Base-by-base conservation (phyloP, 1,284 basidiomycete genomes). In the Cerrena zonata region DNA sequence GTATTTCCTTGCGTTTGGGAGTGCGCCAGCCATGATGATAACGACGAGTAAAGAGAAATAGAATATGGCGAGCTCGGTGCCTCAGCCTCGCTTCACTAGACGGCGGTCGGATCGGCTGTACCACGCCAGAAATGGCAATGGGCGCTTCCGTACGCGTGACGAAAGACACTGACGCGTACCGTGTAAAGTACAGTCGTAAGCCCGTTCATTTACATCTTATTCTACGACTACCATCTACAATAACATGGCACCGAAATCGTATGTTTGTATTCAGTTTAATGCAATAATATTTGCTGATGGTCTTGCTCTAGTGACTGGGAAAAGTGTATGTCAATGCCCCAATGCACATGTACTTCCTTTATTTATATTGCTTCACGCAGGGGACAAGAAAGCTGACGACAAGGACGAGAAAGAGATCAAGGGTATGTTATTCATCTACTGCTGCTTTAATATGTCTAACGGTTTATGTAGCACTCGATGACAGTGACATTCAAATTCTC, bases 401-500 rank as follows among this genome's bases (percentile, higher is more conserved):
- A 91, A 92, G 69, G 82, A 87, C 48, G 88, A 95, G 65, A 91
- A 93, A 71, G 94, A 95, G 77, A 94, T 94, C 63, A 84, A 91
- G 61, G 86, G 91, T 87, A 60, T 53, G 84, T 75, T n/a, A n/a
- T n/a, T n/a, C n/a, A n/a, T n/a, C n/a, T n/a, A n/a, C n/a, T n/a
- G n/a, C 41, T 45, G 19, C 49, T 27, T 23, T 34, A 34, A 34
- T 7, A 7, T 34, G 7, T 34, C 54, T 61, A 24, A 67, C 21
- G 25, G 12, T 3, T 23, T 54, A 50, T 47, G 37, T 64, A 88
- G 95, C 89, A 47, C 84, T 99, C 56, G 96, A 98, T 66, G 96
- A 98, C 64, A 94, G 91, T 55, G 96, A 99, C 67, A 99, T 99
- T 52, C 95, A 99, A 70, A 95, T 99, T 55, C 82, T 99, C 59